Evolutionary conservation across 2,329 filamentous ascomycete genomes (phyloP), one percentile per base, ranked within the genome.

Genomic region (Xylariales sp.): DNA sequence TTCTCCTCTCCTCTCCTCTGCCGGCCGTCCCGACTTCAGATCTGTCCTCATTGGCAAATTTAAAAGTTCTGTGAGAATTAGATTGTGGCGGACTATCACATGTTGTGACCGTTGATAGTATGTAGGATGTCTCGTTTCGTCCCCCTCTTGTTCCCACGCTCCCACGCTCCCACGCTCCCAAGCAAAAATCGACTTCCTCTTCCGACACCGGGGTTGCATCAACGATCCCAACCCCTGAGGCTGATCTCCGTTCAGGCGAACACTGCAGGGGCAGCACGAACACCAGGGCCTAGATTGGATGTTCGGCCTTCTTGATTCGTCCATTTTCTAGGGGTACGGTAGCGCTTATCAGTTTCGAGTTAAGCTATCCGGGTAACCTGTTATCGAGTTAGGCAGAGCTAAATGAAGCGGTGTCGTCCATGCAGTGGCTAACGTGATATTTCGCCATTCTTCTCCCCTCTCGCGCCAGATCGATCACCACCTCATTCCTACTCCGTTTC

Each of bases 351-450:
- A 11, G 29, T 15, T 21, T 40, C 27, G 18, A 40, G 38, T 40
- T 21, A 32, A 40, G 38, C 21, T 10, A 14, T 5, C 5, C 18
- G 34, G 19, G 21, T 31, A 38, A 21, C 39, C 15, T 42, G n/a
- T 45, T 41, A 38, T 36, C 33, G 31, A 11, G 4, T 19, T 15
- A 10, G 29, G 10, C 28, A 21, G 11, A 11, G 22, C 28, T 31
- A 24, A 45, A 38, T 31, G 28, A 45, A 45, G 25, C 39, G 34
- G 43, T 38, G 43, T 40, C 32, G 33, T 32, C 29, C 16, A 40
- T 40, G 15, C 16, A 33, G 25, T 39, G 27, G 36, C 36, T 39
- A 44, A 44, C 38, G 43, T 42, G 43, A 45, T 45, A 42, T 42
- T 34, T 42, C 43, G 31, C 43, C 38, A 40, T 40, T 40, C 33